A percentile compares a stretch with the other conserved stretches of the same genome.
phyloP scores from a whole-genome alignment of 345 rosid genomes.

The Eutrema japonicum region DNA sequence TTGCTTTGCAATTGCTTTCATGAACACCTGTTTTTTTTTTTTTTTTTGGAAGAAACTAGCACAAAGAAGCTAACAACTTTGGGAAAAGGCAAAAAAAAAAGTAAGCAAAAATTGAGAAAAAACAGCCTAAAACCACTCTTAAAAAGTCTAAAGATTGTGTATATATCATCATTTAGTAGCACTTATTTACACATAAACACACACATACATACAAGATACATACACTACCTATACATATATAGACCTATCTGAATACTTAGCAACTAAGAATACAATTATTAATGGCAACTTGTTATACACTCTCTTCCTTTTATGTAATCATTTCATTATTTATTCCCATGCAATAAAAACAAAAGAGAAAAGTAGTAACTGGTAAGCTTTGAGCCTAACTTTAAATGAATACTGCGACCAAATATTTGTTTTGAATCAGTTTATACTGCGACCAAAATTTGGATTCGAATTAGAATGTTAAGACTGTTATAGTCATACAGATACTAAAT shows the following conservation, averaged over 20 bases:
- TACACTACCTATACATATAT: constrained; percentile 16
- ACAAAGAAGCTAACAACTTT: constrained; percentile 30
- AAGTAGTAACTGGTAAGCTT: not conserved
- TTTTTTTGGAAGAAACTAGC: constrained; percentile 6
- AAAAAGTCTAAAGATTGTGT: constrained; percentile 39
- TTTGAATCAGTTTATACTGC: not conserved
- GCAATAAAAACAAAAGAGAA: constrained; percentile 37
- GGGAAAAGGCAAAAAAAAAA: constrained; percentile 30
- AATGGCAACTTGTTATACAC: constrained; percentile 3
- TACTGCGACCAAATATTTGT: not conserved
- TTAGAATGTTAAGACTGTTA: not conserved
- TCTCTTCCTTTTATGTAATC: constrained; percentile 13
- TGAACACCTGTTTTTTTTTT: not conserved
- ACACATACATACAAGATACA: constrained; percentile 12
- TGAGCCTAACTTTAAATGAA: not conserved
- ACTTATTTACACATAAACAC: not conserved
- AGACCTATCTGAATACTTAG: constrained; percentile 38
- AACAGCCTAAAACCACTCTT: constrained; percentile 42
- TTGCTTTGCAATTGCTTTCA: too few relatives aligned
- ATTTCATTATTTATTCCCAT: constrained; percentile 36
- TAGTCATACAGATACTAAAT: too few relatives aligned
- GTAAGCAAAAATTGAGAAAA: constrained; percentile 23
- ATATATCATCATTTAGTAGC: constrained; percentile 22
- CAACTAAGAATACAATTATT: constrained; percentile 39
- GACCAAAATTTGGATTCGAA: not conserved